A percentile compares a stretch with the other conserved stretches of the same genome.
phyloP scores from a whole-genome alignment of 768 basidiomycete species.

The Panus rudis region DNA sequence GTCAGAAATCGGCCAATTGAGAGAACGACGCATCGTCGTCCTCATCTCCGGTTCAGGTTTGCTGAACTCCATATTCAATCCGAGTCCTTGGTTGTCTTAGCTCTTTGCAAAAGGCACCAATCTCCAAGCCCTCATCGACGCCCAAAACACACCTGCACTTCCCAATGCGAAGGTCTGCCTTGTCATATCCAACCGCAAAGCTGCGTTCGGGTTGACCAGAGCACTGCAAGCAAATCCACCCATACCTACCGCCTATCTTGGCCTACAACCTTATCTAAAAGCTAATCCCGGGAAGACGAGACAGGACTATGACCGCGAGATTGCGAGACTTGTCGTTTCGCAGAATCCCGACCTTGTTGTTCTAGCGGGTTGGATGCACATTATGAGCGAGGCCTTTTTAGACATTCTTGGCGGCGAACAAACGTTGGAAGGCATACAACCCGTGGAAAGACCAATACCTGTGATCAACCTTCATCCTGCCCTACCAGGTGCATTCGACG shows the following conservation, averaged over 20 bases:
- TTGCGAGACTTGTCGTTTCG: conserved; percentile 59
- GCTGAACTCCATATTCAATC: not conserved
- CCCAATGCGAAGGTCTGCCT: conserved; percentile 65
- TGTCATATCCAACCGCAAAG: conserved; percentile 89
- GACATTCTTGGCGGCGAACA: conserved; percentile 48
- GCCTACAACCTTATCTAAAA: conserved; percentile 79
- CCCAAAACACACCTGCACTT: conserved; percentile 65
- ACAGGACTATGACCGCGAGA: conserved; percentile 78
- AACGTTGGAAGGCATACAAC: conserved; percentile 26
- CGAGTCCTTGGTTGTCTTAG: conserved; percentile 2
- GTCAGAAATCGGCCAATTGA: conserved; percentile 9
- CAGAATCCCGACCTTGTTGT: conserved; percentile 79
- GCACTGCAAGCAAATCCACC: conserved; percentile 63
- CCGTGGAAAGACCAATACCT: conserved; percentile 41
- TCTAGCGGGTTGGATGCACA: conserved; percentile 99
- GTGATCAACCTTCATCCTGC: conserved; percentile 98
- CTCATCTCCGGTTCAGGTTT: conserved; percentile 64
- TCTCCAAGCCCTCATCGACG: conserved; percentile 93
- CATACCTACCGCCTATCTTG: conserved; percentile 78
- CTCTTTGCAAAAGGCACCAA: conserved; percentile 64
- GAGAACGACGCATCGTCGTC: conserved; percentile 37
- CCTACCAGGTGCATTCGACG: conserved; percentile 92
- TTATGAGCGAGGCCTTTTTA: conserved; percentile 77
- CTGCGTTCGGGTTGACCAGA: conserved; percentile 83
- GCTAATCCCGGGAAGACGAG: conserved; percentile 65